These are phyloP conservation scores for Paracorniculantispora psalliotae DNA, from an alignment of 2,329 filamentous ascomycete genomes.

Conservation along the genomic window DNA sequence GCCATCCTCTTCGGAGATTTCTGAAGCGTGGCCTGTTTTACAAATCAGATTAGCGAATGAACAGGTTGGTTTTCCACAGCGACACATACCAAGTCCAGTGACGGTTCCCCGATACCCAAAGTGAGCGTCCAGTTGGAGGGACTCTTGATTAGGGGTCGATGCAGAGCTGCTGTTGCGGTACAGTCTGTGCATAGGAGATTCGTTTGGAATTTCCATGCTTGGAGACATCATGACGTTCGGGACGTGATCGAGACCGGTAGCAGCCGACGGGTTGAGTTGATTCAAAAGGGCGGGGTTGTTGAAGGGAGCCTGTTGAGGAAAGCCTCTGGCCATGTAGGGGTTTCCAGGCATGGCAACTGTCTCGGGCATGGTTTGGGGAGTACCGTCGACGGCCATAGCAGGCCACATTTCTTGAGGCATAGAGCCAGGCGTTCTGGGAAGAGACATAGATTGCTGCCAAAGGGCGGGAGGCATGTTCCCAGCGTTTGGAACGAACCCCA, in stretches of 20 bases:
- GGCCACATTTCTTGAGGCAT: conserved; percentile 13
- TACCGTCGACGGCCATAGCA: conserved; percentile 4
- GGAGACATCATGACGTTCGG: conserved; percentile 7
- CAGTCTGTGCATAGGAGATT: conserved; percentile 6
- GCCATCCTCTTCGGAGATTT: conserved; percentile 12
- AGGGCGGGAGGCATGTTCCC: conserved; percentile 3
- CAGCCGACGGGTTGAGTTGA: background rate
- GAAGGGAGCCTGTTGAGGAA: conserved; percentile 4
- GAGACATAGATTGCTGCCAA: conserved; percentile 8
- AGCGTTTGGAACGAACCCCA: conserved; percentile 5
- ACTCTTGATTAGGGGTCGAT: conserved; percentile 9
- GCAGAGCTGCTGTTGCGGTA: conserved; percentile 8
- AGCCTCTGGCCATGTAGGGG: conserved; percentile 4
- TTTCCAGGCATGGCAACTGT: background rate
- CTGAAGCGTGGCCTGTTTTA: conserved; percentile 1
- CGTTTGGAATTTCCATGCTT: conserved; percentile 1
- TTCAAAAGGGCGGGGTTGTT: conserved; percentile 7
- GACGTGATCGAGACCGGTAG: conserved; percentile 1
- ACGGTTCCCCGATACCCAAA: conserved; percentile 9
- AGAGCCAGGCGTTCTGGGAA: conserved; percentile 8
- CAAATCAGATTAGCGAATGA: background rate
- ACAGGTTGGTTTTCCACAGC: too few relatives aligned
- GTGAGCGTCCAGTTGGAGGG: conserved; percentile 8
- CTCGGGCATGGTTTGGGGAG: background rate
- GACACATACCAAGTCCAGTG: conserved; percentile 2